A percentile compares a stretch with the other conserved stretches of the same genome.
phyloP scores from a whole-genome alignment of 805 yeast species.

The Phaffomyces thermotolerans region DNA sequence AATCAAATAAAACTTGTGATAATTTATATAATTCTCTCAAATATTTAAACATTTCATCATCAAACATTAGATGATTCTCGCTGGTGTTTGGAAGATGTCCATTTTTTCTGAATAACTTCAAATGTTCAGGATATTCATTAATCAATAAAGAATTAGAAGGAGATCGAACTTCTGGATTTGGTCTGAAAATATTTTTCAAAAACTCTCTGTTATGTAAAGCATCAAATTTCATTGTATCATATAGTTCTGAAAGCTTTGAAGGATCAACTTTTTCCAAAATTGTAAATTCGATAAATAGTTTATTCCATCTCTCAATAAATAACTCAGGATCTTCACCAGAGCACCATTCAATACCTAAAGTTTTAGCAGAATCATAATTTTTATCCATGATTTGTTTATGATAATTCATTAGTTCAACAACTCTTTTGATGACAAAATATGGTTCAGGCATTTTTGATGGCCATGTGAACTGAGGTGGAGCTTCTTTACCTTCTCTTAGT shows the following conservation, averaged over 20 bases:
- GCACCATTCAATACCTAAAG: conserved; percentile 83
- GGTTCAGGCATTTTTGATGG: conserved; percentile 98
- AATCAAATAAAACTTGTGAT: conserved; percentile 91
- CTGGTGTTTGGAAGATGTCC: conserved; percentile 11
- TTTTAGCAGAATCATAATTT: conserved; percentile 58
- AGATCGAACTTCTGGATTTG: conserved; percentile 38
- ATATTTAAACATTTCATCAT: conserved; percentile 69
- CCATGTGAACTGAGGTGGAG: conserved; percentile 98
- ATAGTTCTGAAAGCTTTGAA: conserved; percentile 89
- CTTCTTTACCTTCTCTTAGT: conserved; percentile 90
- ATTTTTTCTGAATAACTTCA: conserved; percentile 18
- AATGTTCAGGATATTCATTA: conserved; percentile 24
- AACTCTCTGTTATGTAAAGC: conserved; percentile 93
- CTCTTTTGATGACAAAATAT: conserved; percentile 85
- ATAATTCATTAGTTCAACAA: conserved; percentile 90
- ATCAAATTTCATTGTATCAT: conserved; percentile 98
- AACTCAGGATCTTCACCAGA: conserved; percentile 90
- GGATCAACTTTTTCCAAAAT: conserved; percentile 96
- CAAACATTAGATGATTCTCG: conserved; percentile 50
- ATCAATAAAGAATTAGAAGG: conserved; percentile 23
- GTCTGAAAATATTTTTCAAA: conserved; percentile 73
- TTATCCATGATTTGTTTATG: conserved; percentile 78
- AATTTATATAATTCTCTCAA: conserved; percentile 83
- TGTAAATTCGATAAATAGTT: conserved; percentile 83
- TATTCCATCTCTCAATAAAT: conserved; percentile 96